Evolutionary conservation across 2,329 filamentous ascomycete species (phyloP), one percentile per base, ranked within the genome.

Genomic region (Fusarium acutatum): DNA sequence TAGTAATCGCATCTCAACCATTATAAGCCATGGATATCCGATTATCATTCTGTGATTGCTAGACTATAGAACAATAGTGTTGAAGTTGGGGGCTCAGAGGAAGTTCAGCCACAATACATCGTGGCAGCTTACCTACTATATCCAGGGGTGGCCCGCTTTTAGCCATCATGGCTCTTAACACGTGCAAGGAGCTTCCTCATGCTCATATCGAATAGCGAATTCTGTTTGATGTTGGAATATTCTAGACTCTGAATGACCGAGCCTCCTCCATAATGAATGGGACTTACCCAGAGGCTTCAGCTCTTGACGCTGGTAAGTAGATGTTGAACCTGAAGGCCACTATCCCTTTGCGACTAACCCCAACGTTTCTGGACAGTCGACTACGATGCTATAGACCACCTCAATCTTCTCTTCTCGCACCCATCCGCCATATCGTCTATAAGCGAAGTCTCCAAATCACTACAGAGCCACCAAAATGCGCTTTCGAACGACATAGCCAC

Each of bases 381-480:
- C 82, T 98, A 98, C 85, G 93, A 98, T 81, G 95, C 96, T 60
- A 92, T 98, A 81, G 89, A 94, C 77, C 95, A 99, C 83, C 89
- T 99, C 64, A 98, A 99, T 85, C 88, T 93, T 71, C 92, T 99
- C 78, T 99, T 99, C 86, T 92, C 94, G 57, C 94, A 97, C 79
- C 93, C 96, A 2, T 94, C 94, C 40, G 92, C 95, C 69, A 90
- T 98, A 69, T 89, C 91, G 44, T 94, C 94, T 60, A 91, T 97
- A 72, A 86, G 88, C 53, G 87, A 89, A 71, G 94, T 96, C 57
- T 94, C 93, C n/a, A 84, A 89, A 60, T 90, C 90, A 52, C 90
- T 99, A 61, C 88, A 89, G 76, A 86, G 84, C 69, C 93, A 95
- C 81, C 93, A 97, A 84, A 86, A 96, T 92, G 93, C 92, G 71